phyloP scores from a whole-genome alignment of 352 stramenopile genomes.

The Phytophthora melonis region DNA sequence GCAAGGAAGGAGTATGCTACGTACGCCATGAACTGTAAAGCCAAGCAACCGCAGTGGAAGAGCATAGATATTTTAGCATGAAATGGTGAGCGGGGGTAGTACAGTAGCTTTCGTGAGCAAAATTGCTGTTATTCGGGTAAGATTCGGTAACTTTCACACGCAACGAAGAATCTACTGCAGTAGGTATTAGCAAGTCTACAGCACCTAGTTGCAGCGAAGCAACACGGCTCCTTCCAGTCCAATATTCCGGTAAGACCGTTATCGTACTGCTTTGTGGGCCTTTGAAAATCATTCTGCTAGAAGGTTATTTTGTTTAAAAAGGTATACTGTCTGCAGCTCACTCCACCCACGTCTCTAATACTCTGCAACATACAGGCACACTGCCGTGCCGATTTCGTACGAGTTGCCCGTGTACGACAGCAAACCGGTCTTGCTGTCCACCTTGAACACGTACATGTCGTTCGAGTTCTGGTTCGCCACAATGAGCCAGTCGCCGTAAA shows the following conservation, averaged over 20 bases:
- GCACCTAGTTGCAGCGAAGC: no score
- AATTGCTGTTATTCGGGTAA: no score
- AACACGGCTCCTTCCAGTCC: no score
- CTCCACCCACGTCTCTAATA: slow-evolving; percentile 17
- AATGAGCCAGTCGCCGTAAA: slow-evolving; percentile 62
- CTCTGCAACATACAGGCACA: slow-evolving; percentile 44
- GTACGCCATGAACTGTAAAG: neutral
- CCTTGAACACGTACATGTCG: slow-evolving; percentile 63
- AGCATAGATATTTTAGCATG: no score
- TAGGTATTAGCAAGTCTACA: neutral
- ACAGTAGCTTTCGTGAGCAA: no score
- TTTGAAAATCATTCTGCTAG: neutral
- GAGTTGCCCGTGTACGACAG: slow-evolving; percentile 55
- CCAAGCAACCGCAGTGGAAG: no score
- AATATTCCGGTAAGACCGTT: no score
- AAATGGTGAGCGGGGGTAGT: no score
- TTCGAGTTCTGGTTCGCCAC: slow-evolving; percentile 74
- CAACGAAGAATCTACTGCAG: no score
- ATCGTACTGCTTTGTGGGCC: no score
- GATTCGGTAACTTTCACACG: no score
- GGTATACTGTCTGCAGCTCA: neutral
- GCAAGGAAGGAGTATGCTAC: no score
- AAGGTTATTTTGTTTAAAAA: slow-evolving; percentile 1
- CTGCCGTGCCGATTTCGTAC: slow-evolving; percentile 51
- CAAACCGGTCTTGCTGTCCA: slow-evolving; percentile 51